Evolutionary conservation across 306 rosid species (phyloP).

Genomic region (Fragaria vesca): DNA sequence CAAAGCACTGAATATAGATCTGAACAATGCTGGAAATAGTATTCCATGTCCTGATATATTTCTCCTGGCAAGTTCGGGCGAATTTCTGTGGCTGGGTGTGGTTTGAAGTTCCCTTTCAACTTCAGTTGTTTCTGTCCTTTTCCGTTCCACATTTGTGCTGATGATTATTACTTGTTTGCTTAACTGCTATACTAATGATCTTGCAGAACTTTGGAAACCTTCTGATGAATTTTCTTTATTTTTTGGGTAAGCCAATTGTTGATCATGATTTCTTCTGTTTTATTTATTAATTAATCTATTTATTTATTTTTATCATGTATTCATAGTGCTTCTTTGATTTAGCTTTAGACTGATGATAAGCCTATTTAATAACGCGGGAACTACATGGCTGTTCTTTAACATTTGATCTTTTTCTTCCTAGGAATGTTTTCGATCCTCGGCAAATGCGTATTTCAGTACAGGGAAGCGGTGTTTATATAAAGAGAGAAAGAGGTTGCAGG

Average conservation of each 20-base stretch:
- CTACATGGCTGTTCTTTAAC: not conserved
- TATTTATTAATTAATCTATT: constrained; percentile 6
- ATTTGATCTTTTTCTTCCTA: constrained; percentile 29
- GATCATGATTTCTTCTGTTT: not conserved
- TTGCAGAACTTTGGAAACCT: constrained; percentile 91
- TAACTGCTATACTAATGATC: constrained; percentile 13
- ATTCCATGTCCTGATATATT: not conserved
- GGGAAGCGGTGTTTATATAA: constrained; percentile 93
- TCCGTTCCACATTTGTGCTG: constrained; percentile 17
- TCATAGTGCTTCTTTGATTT: constrained; percentile 23
- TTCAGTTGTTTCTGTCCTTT: constrained; percentile 9
- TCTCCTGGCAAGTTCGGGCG: not conserved
- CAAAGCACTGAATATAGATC: not conserved
- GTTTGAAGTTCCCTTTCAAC: not conserved
- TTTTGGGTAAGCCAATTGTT: constrained; percentile 74
- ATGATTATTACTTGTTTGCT: constrained; percentile 16
- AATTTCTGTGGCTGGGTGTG: constrained; percentile 13
- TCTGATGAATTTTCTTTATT: constrained; percentile 85
- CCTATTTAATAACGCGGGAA: not conserved
- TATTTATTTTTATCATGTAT: not conserved
- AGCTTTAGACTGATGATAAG: constrained; percentile 2
- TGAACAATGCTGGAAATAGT: not conserved
- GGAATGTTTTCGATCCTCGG: constrained; percentile 96
- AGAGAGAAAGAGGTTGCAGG: constrained; percentile 98
- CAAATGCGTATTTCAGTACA: constrained; percentile 94